phyloP scores from a whole-genome alignment of 768 basidiomycete species.

The Hericium coralloides region DNA sequence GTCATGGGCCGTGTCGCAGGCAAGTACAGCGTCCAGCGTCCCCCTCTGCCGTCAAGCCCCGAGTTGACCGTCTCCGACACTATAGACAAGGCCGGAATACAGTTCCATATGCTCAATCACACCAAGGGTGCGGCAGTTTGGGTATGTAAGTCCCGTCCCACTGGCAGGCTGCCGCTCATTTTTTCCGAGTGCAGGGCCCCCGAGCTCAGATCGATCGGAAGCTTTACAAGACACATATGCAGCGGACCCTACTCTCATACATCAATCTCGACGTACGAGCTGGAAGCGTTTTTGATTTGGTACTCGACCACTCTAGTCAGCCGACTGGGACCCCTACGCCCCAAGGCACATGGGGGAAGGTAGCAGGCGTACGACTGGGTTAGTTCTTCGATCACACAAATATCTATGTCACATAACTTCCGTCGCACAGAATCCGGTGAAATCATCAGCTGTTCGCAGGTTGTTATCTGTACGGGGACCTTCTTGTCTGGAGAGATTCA shows the following conservation, averaged over 20 bases:
- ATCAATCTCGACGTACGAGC: conserved; percentile 60
- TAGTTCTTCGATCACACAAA: neutral
- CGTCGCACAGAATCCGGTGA: conserved; percentile 57
- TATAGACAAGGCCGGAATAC: conserved; percentile 79
- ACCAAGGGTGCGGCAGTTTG: conserved; percentile 87
- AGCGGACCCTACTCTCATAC: conserved; percentile 53
- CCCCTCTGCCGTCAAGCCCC: neutral
- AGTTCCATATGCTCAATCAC: conserved; percentile 78
- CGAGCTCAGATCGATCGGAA: conserved; percentile 84
- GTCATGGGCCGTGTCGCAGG: conserved; percentile 79
- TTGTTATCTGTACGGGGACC: conserved; percentile 87
- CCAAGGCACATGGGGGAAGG: conserved; percentile 37
- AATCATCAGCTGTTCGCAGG: conserved; percentile 64
- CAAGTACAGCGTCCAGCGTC: conserved; percentile 22
- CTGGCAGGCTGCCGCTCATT: neutral
- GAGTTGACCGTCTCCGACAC: neutral
- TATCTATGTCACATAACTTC: neutral
- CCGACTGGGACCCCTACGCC: conserved; percentile 17
- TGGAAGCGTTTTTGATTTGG: conserved; percentile 72
- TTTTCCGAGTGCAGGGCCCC: conserved; percentile 52
- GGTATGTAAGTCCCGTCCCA: conserved; percentile 35
- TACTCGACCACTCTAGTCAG: conserved; percentile 41
- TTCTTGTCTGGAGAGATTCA: conserved; percentile 90
- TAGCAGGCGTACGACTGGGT: conserved; percentile 67
- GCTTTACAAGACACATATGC: conserved; percentile 79